Base-by-base conservation (phyloP, 2,329 filamentous ascomycete genomes). In the Beauveria sp. region DNA sequence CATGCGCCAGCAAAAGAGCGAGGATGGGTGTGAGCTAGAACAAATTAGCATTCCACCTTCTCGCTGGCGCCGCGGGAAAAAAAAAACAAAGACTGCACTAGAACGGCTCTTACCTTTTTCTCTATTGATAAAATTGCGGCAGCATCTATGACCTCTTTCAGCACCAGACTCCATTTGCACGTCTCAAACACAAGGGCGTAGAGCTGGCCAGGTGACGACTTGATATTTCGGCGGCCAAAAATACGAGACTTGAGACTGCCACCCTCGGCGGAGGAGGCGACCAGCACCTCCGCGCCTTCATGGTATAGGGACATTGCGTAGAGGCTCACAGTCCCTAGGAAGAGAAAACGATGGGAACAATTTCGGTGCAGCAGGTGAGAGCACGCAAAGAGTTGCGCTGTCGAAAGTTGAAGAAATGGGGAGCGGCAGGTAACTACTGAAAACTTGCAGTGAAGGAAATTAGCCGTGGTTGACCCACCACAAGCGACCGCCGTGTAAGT, bases 61-160 rank as follows among this genome's bases (percentile, higher is more conserved):
- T 16, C 7, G 30, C 9, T 53, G 9, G 54, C n/a, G 7, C 34
- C n/a, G 34, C 9, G 22, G 12, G n/a, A 22, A 22, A 20, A 16
- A 5, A 26, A 8, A 28, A 16, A 18, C 3, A 26, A 9, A 43
- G 6, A 30, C 14, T 46, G 49, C 18, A 20, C 34, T 34, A 24
- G 12, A 9, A 53, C 16, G 14, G 18, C 22, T 7, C n/a, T 38
- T 72, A 95, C 93, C 85, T 96, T 96, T 65, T 85, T 87, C 78
- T 99, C 95, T 10, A 86, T 76, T n/a, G 82, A 81, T 42, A 98
- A 77, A 42, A 98, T 77, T 3, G 86, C 88, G 1, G 91, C 83
- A 66, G 82, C 85, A 67, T 97, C 91, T 70, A 99, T 85, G n/a
- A 97, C 88, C 70, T 96, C 92, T 69, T 91, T 91, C 53, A 99